These are phyloP conservation scores for Castanea mollissima DNA, from an alignment of 306 rosid species.

Conservation along the genomic window DNA sequence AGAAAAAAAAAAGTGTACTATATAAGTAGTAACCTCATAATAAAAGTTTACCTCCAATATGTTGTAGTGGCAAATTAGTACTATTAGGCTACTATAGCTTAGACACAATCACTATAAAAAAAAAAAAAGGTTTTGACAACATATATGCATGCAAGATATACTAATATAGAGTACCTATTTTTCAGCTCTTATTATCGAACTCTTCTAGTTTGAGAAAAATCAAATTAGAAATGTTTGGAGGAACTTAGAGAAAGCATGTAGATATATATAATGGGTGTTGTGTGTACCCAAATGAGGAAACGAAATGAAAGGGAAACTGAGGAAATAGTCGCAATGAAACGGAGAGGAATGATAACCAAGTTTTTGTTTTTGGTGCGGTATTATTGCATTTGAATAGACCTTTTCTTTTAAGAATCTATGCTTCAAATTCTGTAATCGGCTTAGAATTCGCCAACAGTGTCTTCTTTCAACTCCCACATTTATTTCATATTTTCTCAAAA, in stretches of 20 bases:
- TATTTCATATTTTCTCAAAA: constrained; percentile 7
- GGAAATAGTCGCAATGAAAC: background rate
- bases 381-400: constrained; percentile 25
- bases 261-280: background rate
- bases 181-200: background rate
- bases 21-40: background rate
- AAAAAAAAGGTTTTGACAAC: background rate
- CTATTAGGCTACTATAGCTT: too few relatives aligned
- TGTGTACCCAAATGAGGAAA: background rate
- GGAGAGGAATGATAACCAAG: background rate
- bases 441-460: constrained; percentile 28
- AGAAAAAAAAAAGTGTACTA: too few relatives aligned
- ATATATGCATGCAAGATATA: background rate
- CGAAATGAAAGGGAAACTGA: background rate
- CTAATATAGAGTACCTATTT: background rate
- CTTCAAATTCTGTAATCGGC: constrained; percentile 10
- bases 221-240: background rate
- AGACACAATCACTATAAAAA: too few relatives aligned
- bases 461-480: constrained; percentile 1
- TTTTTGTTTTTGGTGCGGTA: background rate
- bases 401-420: constrained; percentile 21
- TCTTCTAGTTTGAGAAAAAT: background rate
- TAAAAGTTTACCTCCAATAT: too few relatives aligned
- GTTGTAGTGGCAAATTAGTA: too few relatives aligned
- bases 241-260: background rate